Conservation (phyloP, 2,329 filamentous ascomycete genomes). For the Lachnellula suecica region DNA sequence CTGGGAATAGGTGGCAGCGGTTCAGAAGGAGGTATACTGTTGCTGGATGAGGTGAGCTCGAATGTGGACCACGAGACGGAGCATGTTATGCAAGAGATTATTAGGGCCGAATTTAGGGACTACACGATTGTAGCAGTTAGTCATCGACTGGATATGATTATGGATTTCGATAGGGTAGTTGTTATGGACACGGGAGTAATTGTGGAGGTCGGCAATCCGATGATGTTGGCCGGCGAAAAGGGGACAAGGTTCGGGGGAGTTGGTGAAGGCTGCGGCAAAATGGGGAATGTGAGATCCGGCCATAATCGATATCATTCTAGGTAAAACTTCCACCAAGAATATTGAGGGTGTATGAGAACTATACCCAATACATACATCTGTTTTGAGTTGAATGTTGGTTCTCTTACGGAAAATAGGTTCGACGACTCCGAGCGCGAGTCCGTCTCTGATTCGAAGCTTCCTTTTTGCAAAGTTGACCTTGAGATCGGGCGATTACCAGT, state of each 20-base stretch:
- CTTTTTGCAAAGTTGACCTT: no score
- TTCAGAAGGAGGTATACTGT: slow-evolving; percentile 33
- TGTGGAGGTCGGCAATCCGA: slow-evolving; percentile 11
- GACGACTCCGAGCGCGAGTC: no score
- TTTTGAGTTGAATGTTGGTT: no score
- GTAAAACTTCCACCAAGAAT: no score
- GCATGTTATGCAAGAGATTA: slow-evolving; percentile 51
- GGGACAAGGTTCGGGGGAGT: slow-evolving; percentile 1
- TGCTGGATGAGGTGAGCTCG: slow-evolving; percentile 33
- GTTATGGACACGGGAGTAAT: slow-evolving; percentile 44
- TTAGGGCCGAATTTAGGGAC: slow-evolving; percentile 49
- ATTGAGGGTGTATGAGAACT: no score
- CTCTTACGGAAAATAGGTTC: no score
- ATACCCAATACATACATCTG: no score
- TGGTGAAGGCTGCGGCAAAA: neutral
- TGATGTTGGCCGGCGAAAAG: neutral
- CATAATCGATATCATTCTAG: no score
- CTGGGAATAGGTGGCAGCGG: slow-evolving; percentile 21
- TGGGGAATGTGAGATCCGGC: no score
- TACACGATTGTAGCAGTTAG: slow-evolving; percentile 50
- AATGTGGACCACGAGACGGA: slow-evolving; percentile 47
- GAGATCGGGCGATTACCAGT: no score
- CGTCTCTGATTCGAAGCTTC: no score
- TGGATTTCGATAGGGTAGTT: slow-evolving; percentile 49
- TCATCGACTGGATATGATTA: slow-evolving; percentile 41